Conservation (phyloP, 768 basidiomycete species). For the Sporobolomyces pararoseus region DNA sequence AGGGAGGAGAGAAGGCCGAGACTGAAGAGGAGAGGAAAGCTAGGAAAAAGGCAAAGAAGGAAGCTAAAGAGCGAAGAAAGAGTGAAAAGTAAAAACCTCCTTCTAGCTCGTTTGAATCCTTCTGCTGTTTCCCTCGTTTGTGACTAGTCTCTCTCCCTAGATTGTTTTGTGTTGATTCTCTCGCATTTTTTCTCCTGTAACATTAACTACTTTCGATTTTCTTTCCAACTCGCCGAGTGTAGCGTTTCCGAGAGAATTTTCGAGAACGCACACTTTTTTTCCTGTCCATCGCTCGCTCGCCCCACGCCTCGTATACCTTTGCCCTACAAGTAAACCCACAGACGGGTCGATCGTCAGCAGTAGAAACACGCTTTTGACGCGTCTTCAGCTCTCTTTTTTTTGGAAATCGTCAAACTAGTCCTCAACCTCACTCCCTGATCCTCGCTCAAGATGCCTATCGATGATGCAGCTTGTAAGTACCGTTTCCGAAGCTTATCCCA, state of each 20-base stretch:
- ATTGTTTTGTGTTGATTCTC: neutral
- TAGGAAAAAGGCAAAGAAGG: slow-evolving; percentile 53
- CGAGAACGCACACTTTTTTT: too few species aligned
- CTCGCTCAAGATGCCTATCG: slow-evolving; percentile 5
- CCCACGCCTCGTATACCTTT: too few species aligned
- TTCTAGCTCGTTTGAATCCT: neutral
- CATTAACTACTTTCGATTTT: too few species aligned
- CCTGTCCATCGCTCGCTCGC: too few species aligned
- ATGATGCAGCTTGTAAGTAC: slow-evolving; percentile 18
- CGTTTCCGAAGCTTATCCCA: neutral
- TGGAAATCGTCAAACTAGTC: too few species aligned
- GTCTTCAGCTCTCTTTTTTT: too few species aligned
- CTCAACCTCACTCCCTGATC: neutral
- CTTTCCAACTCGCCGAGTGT: too few species aligned
- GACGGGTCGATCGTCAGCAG: too few species aligned
- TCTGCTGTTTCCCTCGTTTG: neutral
- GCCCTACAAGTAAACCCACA: too few species aligned
- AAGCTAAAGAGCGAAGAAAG: slow-evolving; percentile 22
- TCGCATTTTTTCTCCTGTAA: too few species aligned
- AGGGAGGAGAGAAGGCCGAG: slow-evolving; percentile 53
- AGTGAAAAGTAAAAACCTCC: slow-evolving; percentile 3
- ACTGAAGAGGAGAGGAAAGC: slow-evolving; percentile 51
- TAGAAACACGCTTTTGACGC: too few species aligned
- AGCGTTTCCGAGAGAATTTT: too few species aligned
- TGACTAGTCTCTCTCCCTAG: neutral